Evolutionary conservation across 225 moss, liverwort and hornwort genomes (phyloP), one percentile per base, ranked within the genome.

Genomic region (Polytrichum commune): DNA sequence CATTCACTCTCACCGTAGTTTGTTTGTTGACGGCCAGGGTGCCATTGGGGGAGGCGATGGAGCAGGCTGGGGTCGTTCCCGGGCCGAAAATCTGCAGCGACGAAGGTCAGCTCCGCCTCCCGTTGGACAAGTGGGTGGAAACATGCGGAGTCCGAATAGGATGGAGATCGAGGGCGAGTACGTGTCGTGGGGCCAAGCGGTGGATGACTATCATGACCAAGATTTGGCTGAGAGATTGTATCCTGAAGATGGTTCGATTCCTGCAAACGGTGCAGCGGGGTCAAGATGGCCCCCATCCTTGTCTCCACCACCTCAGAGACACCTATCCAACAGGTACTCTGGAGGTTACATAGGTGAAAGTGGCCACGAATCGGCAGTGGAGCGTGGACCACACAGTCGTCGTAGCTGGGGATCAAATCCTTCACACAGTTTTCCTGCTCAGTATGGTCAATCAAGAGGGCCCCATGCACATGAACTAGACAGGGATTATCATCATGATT

Each of bases 1-100:
- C 75, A 81, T 83, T 60, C 72, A 83, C 58, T 74, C 78, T 54
- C 82, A 85, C 64, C 77, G 77, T 25, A 77, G 63, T 60, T 77
- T 74, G 56, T 81, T 80, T 53, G 79, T 77, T 18, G 86, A 89
- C 16, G 81, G 86, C 60, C 73, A 86, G 55, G 86, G 83, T 22
- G 77, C 75, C 57, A 38, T 64, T 18, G 80, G 65, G 19, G 46
- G 35, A 33, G 88, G 83, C 19, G 89, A 89, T 38, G 76, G 78
- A 9, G 46, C 69, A 0, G 84, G 81, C 65, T 69, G 81, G 32
- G 67, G 53, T 54, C 32, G 23, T 20, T 65, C 33, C 8, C 30
- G 65, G 35, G 6, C 5, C 20, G 22, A 30, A 29, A 19, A 30
- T 30, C 26, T 67, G 46, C 67, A 67, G 23, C 62, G 27, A 5